These are phyloP conservation scores for Pistacia atlantica DNA, from an alignment of 345 rosid genomes.

Conservation along the genomic window DNA sequence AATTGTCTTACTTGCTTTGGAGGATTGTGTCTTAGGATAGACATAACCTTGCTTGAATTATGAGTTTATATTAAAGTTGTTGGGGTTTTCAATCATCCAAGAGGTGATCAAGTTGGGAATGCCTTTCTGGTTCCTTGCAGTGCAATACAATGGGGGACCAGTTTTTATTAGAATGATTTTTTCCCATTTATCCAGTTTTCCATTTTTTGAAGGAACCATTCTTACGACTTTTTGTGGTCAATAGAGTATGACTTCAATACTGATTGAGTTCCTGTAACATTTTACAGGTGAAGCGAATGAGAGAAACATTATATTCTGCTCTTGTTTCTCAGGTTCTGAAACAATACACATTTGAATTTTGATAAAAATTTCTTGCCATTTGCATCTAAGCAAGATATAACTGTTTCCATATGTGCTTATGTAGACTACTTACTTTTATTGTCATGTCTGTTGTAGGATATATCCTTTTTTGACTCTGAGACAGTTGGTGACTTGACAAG, in stretches of 20 bases:
- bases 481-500: conserved; percentile 98
- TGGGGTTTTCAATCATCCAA: not conserved
- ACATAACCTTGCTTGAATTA: not conserved
- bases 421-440: conserved; percentile 12
- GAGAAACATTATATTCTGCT: conserved; percentile 84
- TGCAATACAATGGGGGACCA: not conserved
- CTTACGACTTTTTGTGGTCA: not conserved
- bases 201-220: not conserved
- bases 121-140: not conserved
- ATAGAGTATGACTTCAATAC: conserved; percentile 17
- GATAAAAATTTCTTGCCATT: conserved; percentile 11
- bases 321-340: conserved; percentile 83
- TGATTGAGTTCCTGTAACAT: conserved; percentile 17
- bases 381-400: conserved; percentile 12
- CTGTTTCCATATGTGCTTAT: conserved; percentile 14
- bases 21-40: not conserved
- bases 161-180: not conserved
- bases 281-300: conserved; percentile 89
- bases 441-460: conserved; percentile 57
- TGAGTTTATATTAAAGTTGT: not conserved
- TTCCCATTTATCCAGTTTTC: not conserved
- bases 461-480: conserved; percentile 89
- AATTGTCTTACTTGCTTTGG: not conserved
- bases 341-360: conserved; percentile 17
- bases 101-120: not conserved